phyloP scores from a whole-genome alignment of 2,329 filamentous ascomycete genomes.

The Pseudocercospora fijiensis region DNA sequence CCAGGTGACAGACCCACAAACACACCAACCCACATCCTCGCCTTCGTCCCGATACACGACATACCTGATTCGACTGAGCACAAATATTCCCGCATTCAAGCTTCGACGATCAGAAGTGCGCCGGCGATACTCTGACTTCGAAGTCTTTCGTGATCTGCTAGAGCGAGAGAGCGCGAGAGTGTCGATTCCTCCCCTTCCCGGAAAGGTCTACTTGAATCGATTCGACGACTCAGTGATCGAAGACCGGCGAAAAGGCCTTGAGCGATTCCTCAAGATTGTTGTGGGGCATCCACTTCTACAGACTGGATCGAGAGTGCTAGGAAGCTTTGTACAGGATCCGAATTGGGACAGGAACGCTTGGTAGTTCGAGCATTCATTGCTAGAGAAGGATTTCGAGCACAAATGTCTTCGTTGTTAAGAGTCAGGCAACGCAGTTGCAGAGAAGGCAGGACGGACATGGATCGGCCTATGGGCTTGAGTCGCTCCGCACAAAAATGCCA shows the following conservation, averaged over 20 bases:
- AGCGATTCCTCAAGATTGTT: constrained; percentile 96
- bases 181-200: constrained; percentile 90
- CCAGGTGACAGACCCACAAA: constrained; percentile 88
- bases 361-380: constrained; percentile 45
- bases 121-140: constrained; percentile 94
- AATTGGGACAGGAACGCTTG: constrained; percentile 91
- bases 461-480: neutral
- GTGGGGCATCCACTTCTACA: constrained; percentile 94
- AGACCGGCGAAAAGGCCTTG: constrained; percentile 82
- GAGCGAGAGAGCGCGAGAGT: constrained; percentile 93
- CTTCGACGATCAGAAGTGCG: constrained; percentile 80
- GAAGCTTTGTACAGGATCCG: constrained; percentile 91
- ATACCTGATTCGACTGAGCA: constrained; percentile 96
- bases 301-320: constrained; percentile 95
- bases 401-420: neutral
- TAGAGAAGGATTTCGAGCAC: neutral
- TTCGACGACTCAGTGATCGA: constrained; percentile 99
- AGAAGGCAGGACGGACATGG: neutral
- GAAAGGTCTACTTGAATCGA: constrained; percentile 96
- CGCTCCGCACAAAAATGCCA: neutral
- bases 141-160: constrained; percentile 97
- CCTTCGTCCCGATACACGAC: constrained; percentile 75
- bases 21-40: constrained; percentile 74
- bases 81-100: constrained; percentile 99
- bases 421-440: neutral